phyloP scores from a whole-genome alignment of 768 basidiomycete species.

The Podaxis mareebaensis region DNA sequence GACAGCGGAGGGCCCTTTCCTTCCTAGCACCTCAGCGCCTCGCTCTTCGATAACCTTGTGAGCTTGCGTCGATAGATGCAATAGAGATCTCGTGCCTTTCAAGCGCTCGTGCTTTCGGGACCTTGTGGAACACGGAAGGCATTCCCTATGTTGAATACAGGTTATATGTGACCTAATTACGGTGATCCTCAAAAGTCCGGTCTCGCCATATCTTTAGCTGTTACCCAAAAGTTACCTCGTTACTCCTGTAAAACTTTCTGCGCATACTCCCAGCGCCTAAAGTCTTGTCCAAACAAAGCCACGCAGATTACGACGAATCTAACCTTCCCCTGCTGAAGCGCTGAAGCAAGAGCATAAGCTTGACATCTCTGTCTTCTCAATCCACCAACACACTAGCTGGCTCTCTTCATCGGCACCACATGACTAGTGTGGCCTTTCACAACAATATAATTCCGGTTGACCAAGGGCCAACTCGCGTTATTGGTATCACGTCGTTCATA shows the following conservation, averaged over 20 bases:
- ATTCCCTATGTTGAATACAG: neutral
- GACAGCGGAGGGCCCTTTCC: neutral
- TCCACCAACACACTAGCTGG: neutral
- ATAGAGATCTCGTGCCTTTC: neutral
- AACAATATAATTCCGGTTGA: neutral
- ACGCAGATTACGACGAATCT: conserved; percentile 15
- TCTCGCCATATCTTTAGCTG: neutral
- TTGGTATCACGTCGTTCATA: neutral
- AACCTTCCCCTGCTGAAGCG: conserved; percentile 13
- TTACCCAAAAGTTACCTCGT: neutral
- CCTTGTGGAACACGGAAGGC: neutral
- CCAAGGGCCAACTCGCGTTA: neutral
- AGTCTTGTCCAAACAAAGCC: conserved; percentile 5
- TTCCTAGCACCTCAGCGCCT: neutral
- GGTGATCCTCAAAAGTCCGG: neutral
- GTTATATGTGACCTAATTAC: neutral
- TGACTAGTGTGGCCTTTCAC: neutral
- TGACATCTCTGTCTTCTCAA: conserved; percentile 9
- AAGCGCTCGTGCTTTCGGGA: neutral
- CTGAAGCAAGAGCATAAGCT: conserved; percentile 15
- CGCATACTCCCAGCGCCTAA: conserved; percentile 11
- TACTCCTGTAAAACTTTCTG: conserved; percentile 1
- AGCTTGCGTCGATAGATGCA: neutral
- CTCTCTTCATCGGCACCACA: neutral
- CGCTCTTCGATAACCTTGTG: conserved; percentile 2